phyloP scores from a whole-genome alignment of 192 early-diverging fungal species.

The Spizellomyces sp. region DNA sequence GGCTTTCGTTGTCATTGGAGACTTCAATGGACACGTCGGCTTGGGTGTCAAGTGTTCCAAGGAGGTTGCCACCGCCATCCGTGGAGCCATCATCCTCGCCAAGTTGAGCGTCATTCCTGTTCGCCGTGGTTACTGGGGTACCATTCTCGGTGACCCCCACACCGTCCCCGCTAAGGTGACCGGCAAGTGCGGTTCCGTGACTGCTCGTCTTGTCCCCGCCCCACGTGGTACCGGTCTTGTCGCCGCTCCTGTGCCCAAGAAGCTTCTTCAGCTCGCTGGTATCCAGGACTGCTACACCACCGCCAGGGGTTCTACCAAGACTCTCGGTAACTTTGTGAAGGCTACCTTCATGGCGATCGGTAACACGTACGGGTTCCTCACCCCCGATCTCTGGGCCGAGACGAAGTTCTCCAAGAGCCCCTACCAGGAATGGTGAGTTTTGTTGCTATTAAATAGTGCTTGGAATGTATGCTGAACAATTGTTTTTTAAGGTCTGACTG shows the following conservation, averaged over 20 bases:
- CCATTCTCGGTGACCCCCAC: constrained; percentile 94
- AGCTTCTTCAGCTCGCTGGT: constrained; percentile 95
- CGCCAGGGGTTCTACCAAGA: constrained; percentile 94
- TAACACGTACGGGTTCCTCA: constrained; percentile 97
- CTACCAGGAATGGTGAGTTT: constrained; percentile 72
- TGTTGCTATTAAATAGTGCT: background rate
- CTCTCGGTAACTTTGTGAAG: constrained; percentile 99
- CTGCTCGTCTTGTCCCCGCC: constrained; percentile 93
- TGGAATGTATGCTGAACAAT: background rate
- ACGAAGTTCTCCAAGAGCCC: constrained; percentile 85
- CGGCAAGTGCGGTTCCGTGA: constrained; percentile 76
- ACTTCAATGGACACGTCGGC: constrained; percentile 96
- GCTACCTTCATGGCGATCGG: constrained; percentile 96
- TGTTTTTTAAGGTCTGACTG: constrained; percentile 41
- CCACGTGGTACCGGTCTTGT: constrained; percentile 99
- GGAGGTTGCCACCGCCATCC: constrained; percentile 98
- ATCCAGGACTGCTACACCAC: constrained; percentile 97
- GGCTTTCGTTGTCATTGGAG: constrained; percentile 99
- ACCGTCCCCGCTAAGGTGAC: constrained; percentile 93
- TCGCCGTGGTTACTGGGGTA: constrained; percentile 98
- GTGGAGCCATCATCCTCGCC: constrained; percentile 98
- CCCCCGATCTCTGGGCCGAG: constrained; percentile 95
- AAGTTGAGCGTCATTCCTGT: constrained; percentile 98
- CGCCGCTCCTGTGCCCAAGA: constrained; percentile 96
- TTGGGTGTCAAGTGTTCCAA: constrained; percentile 99